Evolutionary conservation across 495 filamentous ascomycete species (phyloP).

Genomic region (Trichocladium antarcticum): DNA sequence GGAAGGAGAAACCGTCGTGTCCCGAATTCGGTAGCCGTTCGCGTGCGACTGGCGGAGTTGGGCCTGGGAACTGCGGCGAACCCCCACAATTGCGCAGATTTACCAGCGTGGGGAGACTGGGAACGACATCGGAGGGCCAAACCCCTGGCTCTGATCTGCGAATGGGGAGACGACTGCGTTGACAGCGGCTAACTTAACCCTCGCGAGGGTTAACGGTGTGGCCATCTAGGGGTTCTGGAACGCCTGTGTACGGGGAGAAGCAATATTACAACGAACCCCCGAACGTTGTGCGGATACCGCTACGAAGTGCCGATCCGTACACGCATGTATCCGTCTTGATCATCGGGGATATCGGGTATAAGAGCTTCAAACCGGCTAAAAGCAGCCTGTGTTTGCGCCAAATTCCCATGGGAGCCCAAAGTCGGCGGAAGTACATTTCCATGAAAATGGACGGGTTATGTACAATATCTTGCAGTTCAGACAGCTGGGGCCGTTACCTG

Average conservation of each 20-base stretch:
- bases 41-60: not conserved
- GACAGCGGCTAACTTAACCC: not conserved
- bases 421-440: not conserved
- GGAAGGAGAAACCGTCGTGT: slow-evolving; percentile 3
- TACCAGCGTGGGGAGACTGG: not conserved
- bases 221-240: no score
- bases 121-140: slow-evolving; percentile 17
- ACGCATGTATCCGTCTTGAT: no score
- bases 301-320: no score
- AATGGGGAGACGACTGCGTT: no score
- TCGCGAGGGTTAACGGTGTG: no score
- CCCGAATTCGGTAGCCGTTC: slow-evolving; percentile 5
- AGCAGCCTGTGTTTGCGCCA: no score
- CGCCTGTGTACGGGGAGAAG: no score
- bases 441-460: not conserved
- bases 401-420: no score
- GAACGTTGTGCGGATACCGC: no score
- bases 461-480: not conserved
- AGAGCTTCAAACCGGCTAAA: no score
- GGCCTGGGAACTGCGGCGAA: not conserved
- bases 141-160: slow-evolving; percentile 1
- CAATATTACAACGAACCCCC: no score
- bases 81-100: slow-evolving; percentile 5
- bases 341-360: no score
- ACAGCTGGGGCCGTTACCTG: slow-evolving; percentile 1